Percentiles rank a stretch among this genome's conserved stretches.
phyloP scores from a whole-genome alignment of 306 rosid species.

The Phaseolus lunatus region DNA sequence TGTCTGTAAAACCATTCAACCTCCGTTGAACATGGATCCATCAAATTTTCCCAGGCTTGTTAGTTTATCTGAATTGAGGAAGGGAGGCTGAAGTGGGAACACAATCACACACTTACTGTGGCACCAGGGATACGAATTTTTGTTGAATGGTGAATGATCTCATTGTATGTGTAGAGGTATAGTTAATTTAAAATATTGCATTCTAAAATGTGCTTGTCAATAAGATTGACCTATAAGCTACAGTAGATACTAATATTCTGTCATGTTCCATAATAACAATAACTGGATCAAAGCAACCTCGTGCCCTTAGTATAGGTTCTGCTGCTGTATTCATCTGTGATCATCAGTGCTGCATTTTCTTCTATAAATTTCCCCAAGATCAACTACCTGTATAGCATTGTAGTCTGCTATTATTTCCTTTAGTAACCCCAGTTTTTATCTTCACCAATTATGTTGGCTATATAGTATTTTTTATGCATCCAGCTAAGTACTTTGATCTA shows the following conservation, averaged over 20 bases:
- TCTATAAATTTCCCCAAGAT: background rate
- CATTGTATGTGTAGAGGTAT: background rate
- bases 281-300: slow-evolving; percentile 11
- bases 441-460: background rate
- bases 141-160: slow-evolving; percentile 25
- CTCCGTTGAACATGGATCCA: background rate
- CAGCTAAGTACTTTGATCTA: slow-evolving; percentile 6
- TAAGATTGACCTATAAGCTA: background rate
- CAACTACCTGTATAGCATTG: background rate
- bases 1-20: no score
- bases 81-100: background rate
- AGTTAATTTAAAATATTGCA: slow-evolving; percentile 9
- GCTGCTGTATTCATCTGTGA: slow-evolving; percentile 1
- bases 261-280: slow-evolving; percentile 16
- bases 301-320: slow-evolving; percentile 16
- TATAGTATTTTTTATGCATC: background rate
- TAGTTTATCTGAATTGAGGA: background rate
- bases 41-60: background rate
- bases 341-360: slow-evolving; percentile 1
- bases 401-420: background rate
- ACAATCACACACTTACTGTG: no score
- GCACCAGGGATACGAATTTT: background rate
- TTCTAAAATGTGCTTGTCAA: slow-evolving; percentile 1
- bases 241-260: background rate
- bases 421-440: background rate